These are phyloP conservation scores for Phalaenopsis aphrodite DNA, from an alignment of 106 monocot genomes.

Conservation along the genomic window DNA sequence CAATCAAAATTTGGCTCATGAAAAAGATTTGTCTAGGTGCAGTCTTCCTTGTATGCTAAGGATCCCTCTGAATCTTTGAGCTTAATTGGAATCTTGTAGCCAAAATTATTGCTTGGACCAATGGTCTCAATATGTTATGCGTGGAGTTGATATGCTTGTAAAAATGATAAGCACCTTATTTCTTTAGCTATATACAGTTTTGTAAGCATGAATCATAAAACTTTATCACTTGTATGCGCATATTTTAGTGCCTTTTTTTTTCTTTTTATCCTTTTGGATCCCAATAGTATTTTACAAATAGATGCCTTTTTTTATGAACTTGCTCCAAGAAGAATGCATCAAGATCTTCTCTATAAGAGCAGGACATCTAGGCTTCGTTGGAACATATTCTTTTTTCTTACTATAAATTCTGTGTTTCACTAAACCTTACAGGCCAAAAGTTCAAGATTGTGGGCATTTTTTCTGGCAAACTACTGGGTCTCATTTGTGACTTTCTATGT, in stretches of 20 bases:
- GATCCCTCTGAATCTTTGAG: too few relatives aligned
- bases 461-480: constrained; percentile 72
- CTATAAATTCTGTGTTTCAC: neutral
- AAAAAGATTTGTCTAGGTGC: too few relatives aligned
- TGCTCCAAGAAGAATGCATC: neutral
- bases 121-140: too few relatives aligned
- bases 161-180: too few relatives aligned
- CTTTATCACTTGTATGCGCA: neutral
- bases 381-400: neutral
- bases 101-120: too few relatives aligned
- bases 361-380: neutral
- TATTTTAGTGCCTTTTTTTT: neutral
- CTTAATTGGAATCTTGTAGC: too few relatives aligned
- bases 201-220: neutral
- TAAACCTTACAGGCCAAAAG: constrained; percentile 45
- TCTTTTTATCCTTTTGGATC: neutral
- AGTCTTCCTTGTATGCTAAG: too few relatives aligned
- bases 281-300: neutral
- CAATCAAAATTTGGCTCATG: too few relatives aligned
- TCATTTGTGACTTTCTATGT: constrained; percentile 58
- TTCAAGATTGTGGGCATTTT: constrained; percentile 72
- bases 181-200: neutral
- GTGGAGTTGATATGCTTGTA: too few relatives aligned
- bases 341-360: neutral
- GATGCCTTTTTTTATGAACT: neutral